Evolutionary conservation across 139 green algal genomes (phyloP), one percentile per base, ranked within the genome.

Genomic region (Tetradesmus lagerheimii): DNA sequence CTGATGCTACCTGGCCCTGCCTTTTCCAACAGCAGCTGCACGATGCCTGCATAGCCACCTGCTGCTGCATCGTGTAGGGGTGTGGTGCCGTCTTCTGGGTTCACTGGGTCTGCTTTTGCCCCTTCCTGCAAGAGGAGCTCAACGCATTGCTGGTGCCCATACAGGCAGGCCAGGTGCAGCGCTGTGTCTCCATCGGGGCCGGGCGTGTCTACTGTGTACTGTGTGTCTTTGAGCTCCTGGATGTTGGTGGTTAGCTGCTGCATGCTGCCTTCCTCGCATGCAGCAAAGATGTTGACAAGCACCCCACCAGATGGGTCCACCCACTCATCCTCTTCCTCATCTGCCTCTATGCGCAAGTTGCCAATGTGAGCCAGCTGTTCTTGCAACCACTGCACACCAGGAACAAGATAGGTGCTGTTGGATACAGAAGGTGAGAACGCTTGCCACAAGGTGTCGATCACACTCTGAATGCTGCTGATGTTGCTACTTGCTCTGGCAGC

Each of bases 11-110:
- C 75, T 5, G 35, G 20, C 25, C 57, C 41, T 71, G 66, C 23
- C 29, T 74, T 64, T 38, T 31, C 64, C 23, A 93, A 57, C 25
- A 94, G 67, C 86, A 93, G 11, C 39, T 92, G 20, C 53, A 80
- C 81, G 37, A 95, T 96, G 23, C 87, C 86, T 25, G 90, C 14
- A 81, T 95, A 94, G 6, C 94, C 94, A 5, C 92, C 90, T 16
- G 94, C 94, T 0, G 94, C 94, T n/a, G 92, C 92, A 45, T 95
- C 94, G 35, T 95, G 94, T 29, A 96, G 91, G 9, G 91, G 71
- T 23, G 90, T 93, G 6, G 91, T 94, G 25, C 87, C 43, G 80
- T 95, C 94, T 71, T 95, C 83, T 29, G 34, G 45, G 83, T 95
- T 94, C 29, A 92, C 53, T 1, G 50, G 37, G 41, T 89, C 84